Conservation (phyloP, 139 green algal genomes). For the Spirogloea muscicola region DNA sequence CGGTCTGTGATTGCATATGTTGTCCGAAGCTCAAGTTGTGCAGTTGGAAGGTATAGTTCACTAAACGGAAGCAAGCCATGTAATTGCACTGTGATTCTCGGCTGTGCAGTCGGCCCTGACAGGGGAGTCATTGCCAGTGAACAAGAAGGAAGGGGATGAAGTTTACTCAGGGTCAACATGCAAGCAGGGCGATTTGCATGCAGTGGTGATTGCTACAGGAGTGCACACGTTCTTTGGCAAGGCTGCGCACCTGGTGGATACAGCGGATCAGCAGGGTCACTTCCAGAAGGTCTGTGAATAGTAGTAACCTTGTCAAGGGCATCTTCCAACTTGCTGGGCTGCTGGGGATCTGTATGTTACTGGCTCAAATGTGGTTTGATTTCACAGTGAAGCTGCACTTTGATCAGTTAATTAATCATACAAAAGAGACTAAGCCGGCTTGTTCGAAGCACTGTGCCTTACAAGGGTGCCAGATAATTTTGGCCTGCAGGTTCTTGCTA, state of each 20-base stretch:
- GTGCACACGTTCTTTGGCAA: constrained; percentile 83
- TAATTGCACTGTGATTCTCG: too few relatives aligned
- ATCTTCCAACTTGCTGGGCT: not conserved
- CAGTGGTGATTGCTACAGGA: constrained; percentile 64
- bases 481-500: constrained; percentile 69
- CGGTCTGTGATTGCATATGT: too few relatives aligned
- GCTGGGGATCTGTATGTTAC: not conserved
- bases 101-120: constrained; percentile 64
- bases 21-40: too few relatives aligned
- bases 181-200: constrained; percentile 79
- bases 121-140: constrained; percentile 68
- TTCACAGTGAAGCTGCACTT: too few relatives aligned
- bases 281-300: constrained; percentile 60
- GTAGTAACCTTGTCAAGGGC: not conserved
- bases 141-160: constrained; percentile 57
- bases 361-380: not conserved
- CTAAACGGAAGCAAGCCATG: too few relatives aligned
- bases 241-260: constrained; percentile 68
- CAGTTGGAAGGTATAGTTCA: too few relatives aligned
- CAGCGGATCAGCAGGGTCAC: constrained; percentile 74
- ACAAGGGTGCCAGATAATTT: not conserved
- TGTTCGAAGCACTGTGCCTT: not conserved
- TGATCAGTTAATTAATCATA: not conserved
- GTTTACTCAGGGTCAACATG: constrained; percentile 73
- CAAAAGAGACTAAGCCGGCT: not conserved